Evolutionary conservation across 495 filamentous ascomycete genomes (phyloP), one percentile per base, ranked within the genome.

Genomic region (Echria macrotheca): DNA sequence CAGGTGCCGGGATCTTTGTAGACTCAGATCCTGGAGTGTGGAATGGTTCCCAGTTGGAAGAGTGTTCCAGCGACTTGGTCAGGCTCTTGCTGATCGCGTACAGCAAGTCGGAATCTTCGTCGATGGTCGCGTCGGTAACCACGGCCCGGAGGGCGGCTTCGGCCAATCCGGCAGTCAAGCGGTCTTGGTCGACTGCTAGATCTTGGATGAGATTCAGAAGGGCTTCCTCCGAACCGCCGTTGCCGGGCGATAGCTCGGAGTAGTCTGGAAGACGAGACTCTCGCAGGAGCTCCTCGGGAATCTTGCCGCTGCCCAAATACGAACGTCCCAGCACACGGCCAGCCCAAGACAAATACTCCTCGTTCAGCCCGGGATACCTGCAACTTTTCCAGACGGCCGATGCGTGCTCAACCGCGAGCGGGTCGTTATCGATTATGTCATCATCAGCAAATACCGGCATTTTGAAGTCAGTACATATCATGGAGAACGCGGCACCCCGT

Each of bases 261-360:
- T 78, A 73, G 38, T 74, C 61, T 18, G 71, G 62, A 7, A 84
- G 64, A 11, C 66, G 70, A 21, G 76, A 79, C 50, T 87, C 83
- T 10, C 72, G 72, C 1, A 80, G 61, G 48, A 86, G 68, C 31
- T 77, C 73, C 41, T 62, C 61, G 24, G 78, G 76, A 17, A 87
- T 75, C 49, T 79, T 68, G 14, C 87, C 87, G 40, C 81, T 86
- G 3, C 85, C 76, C 36, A 85, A 82, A 67, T 90, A 97, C 0
- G 88, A 83, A 55, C 88, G 79, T 15, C 93, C 93, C 18, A 98
- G 72, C 12, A 90, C 84, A 44, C 82, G 78, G 5, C 84, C 89
- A 31, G 85, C 86, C 93, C 93, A 98, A 3, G 87, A 66, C 10
- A 86, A 67, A 61, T 93, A 97, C 17, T 80, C 76, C 22, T 73